Percentiles rank a stretch among this genome's conserved stretches.
phyloP scores from a whole-genome alignment of 352 stramenopile species.

The Globisporangium polare region DNA sequence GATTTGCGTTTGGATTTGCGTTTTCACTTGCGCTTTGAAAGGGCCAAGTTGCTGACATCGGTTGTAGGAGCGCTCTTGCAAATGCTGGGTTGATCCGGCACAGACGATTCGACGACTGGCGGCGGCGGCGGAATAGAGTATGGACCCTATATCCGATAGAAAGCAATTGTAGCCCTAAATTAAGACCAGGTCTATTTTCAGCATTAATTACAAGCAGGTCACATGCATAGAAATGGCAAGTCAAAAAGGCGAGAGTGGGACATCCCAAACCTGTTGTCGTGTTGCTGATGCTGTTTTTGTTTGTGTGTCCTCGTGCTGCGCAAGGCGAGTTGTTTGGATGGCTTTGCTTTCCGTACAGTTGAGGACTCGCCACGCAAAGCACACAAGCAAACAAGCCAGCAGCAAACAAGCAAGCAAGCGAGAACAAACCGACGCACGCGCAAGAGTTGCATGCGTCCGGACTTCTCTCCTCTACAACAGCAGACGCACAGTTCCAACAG shows the following conservation, averaged over 20 bases:
- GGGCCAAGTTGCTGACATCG: neutral
- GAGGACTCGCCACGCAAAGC: constrained; percentile 2
- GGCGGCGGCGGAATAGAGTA: constrained; percentile 3
- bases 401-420: neutral
- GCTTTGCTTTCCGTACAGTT: constrained; percentile 3
- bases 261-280: neutral
- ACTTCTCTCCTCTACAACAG: neutral
- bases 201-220: no score
- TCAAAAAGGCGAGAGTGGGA: neutral
- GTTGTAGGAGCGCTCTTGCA: neutral
- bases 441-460: constrained; percentile 15
- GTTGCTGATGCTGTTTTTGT: neutral
- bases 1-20: neutral
- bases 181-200: neutral
- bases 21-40: neutral
- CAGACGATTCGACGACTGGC: neutral
- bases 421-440: constrained; percentile 3
- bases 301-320: neutral
- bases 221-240: no score
- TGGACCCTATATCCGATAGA: neutral
- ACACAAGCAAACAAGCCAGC: neutral
- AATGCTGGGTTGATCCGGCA: neutral
- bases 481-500: constrained; percentile 1
- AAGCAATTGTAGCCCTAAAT: neutral
- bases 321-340: neutral